phyloP scores from a whole-genome alignment of 164 flowering plant genomes.

The Magnolia kwangsiensis region DNA sequence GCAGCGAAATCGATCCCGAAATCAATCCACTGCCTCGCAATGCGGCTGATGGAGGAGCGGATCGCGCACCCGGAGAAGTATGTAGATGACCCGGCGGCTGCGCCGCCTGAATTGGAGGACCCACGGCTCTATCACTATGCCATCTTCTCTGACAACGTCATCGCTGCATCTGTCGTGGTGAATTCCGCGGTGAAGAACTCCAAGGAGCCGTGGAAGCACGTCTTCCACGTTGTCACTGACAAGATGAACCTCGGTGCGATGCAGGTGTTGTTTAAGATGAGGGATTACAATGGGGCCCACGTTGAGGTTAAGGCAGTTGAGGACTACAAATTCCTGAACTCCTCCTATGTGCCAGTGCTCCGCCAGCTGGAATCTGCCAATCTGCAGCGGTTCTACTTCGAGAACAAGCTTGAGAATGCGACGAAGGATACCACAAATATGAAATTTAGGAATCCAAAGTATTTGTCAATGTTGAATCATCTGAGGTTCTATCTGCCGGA shows the following conservation, averaged over 20 bases:
- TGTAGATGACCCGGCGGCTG: slow-evolving; percentile 6
- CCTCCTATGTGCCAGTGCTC: slow-evolving; percentile 27
- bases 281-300: slow-evolving; percentile 22
- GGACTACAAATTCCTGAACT: slow-evolving; percentile 29
- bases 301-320: slow-evolving; percentile 31
- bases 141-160: slow-evolving; percentile 24
- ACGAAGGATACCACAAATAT: slow-evolving; percentile 27
- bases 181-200: slow-evolving; percentile 29
- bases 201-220: slow-evolving; percentile 26
- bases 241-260: slow-evolving; percentile 28
- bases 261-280: slow-evolving; percentile 31
- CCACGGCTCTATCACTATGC: slow-evolving; percentile 27
- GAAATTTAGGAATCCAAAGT: slow-evolving; percentile 33
- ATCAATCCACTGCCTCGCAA: slow-evolving; percentile 29
- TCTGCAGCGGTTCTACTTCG: slow-evolving; percentile 28
- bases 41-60: slow-evolving; percentile 29
- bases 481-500: slow-evolving; percentile 23
- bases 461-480: slow-evolving; percentile 20
- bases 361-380: slow-evolving; percentile 30
- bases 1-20: slow-evolving; percentile 32
- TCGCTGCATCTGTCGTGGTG: slow-evolving; percentile 33
- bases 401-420: slow-evolving; percentile 30
- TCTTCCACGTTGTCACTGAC: slow-evolving; percentile 33
- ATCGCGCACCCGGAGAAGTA: slow-evolving; percentile 27
- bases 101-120: slow-evolving; percentile 22